A percentile compares a stretch with the other conserved stretches of the same genome.
Evolutionary conservation across 2,329 filamentous ascomycete genomes (phyloP).

Genomic region (Macroventuria anomochaeta): DNA sequence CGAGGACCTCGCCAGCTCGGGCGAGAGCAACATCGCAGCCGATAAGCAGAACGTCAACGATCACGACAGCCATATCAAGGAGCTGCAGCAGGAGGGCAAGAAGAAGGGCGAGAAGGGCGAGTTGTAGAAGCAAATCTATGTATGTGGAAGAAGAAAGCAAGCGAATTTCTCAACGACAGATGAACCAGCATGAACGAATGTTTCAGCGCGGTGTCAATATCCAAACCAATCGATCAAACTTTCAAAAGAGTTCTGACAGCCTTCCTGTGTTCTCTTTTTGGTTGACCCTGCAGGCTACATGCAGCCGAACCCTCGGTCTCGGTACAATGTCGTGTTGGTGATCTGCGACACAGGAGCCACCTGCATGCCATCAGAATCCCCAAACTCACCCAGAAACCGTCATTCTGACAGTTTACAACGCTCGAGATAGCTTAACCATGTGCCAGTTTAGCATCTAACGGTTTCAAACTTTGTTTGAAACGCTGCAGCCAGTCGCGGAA

Average conservation of each 20-base stretch:
- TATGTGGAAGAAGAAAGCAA: too few relatives aligned
- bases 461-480: conserved; percentile 5
- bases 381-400: neutral
- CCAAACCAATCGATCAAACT: conserved; percentile 1
- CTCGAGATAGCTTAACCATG: neutral
- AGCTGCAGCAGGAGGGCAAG: conserved; percentile 54
- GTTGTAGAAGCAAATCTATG: conserved; percentile 14
- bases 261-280: neutral
- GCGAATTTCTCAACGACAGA: neutral
- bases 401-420: neutral
- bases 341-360: conserved; percentile 3
- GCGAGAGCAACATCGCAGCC: conserved; percentile 52
- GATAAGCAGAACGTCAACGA: conserved; percentile 53
- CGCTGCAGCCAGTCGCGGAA: conserved; percentile 4
- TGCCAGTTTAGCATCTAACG: neutral
- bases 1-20: conserved; percentile 51
- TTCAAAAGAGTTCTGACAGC: neutral
- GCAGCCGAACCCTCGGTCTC: conserved; percentile 11
- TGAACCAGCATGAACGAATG: neutral
- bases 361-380: neutral
- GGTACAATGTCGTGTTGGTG: conserved; percentile 3
- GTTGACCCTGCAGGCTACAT: conserved; percentile 14
- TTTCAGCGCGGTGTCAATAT: conserved; percentile 1
- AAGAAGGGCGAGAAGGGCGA: conserved; percentile 50
- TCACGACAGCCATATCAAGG: conserved; percentile 52